Evolutionary conservation across 805 yeast genomes (phyloP), one percentile per base, ranked within the genome.

Genomic region (Yarrowia sp.): DNA sequence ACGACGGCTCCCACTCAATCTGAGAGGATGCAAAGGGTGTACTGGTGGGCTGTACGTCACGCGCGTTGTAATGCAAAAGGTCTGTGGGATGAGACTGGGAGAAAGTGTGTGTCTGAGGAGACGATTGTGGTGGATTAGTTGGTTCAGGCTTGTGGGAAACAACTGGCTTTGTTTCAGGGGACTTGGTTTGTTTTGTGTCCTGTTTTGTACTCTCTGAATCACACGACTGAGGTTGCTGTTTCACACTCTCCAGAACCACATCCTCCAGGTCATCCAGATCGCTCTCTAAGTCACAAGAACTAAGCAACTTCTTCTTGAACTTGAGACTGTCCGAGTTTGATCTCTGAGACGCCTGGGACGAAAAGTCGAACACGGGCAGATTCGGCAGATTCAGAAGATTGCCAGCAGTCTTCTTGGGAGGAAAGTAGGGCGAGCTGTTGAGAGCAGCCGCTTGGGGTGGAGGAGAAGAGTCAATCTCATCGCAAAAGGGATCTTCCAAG

Each of bases 401-500:
- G 14, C 51, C 22, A 3, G 54, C 24, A 16, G 46, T 43, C 32
- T 24, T 43, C 54, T 30, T 19, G 8, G 22, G 30, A n/a, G 30
- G 10, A 16, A 51, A 51, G 24, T 51, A 51, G 4, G 59, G 59
- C 10, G 59, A 51, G 17, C 43, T 35, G 59, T 26, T 35, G 12
- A 51, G 33, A 38, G 24, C 30, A 26, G 30, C 40, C 8, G 10
- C 43, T 19, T 19, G 22, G 4, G 2, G 43, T 2, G 59, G 33
- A 6, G 58, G 58, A 51, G 59, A 51, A 4, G 43, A 51, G n/a
- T 16, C 16, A 22, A 36, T 22, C n/a, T 51, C 59, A 4, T 51
- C 59, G n/a, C 35, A 51, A n/a, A 51, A 51, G 9, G 59, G 59
- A 22, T 51, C 59, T 9, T 51, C 59, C 43, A 51, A 22, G 2